phyloP scores from a whole-genome alignment of 208 protist genomes.

The Naegleria fowleri region DNA sequence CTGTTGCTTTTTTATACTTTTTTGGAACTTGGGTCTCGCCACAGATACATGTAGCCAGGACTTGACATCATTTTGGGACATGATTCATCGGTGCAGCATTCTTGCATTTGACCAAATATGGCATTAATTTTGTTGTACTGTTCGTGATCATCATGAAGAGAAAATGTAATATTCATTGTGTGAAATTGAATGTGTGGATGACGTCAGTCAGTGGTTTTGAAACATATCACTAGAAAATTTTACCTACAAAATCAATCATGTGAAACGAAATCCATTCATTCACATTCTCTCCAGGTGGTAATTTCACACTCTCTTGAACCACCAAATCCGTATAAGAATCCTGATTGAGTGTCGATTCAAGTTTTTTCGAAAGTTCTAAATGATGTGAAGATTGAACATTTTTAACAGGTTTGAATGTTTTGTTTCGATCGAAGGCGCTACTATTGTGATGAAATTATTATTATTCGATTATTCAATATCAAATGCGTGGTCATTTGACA shows the following conservation, averaged over 20 bases:
- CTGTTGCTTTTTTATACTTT: constrained; percentile 86
- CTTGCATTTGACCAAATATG: constrained; percentile 35
- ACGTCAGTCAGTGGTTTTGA: too few species aligned
- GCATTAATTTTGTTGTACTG: constrained; percentile 4
- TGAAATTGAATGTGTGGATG: too few species aligned
- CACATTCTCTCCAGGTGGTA: background rate
- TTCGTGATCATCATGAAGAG: too few species aligned
- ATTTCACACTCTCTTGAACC: background rate
- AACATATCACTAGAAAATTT: too few species aligned
- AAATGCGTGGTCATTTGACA: too few species aligned
- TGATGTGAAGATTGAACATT: background rate
- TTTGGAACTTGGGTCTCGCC: constrained; percentile 77
- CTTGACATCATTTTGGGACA: constrained; percentile 94
- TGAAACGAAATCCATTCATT: constrained; percentile 4
- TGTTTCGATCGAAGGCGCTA: background rate
- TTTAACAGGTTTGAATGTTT: constrained; percentile 2
- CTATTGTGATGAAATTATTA: background rate
- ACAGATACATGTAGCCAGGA: constrained; percentile 85
- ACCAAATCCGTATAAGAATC: background rate
- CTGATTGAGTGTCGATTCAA: background rate
- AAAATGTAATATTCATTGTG: too few species aligned
- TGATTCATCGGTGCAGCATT: constrained; percentile 91
- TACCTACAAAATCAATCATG: background rate
- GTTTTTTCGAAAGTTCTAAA: background rate
- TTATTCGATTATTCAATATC: too few species aligned